Percentiles rank a stretch among this genome's conserved stretches.
These are phyloP conservation scores for Paracoccidioides brasiliensis DNA, from an alignment of 2,329 filamentous ascomycete genomes.

Conservation along the genomic window DNA sequence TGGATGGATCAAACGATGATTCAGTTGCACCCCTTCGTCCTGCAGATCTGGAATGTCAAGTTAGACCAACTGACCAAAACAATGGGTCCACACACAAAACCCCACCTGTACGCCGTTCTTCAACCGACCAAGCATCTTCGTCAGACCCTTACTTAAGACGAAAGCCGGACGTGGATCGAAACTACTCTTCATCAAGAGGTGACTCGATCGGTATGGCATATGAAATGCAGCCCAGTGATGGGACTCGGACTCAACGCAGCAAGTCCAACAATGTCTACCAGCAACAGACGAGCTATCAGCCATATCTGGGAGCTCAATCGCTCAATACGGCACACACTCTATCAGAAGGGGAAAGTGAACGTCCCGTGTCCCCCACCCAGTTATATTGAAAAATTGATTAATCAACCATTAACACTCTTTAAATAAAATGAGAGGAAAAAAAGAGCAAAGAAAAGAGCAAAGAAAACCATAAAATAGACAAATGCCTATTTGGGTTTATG, in stretches of 20 bases:
- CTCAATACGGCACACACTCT: background rate
- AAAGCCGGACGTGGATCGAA: constrained; percentile 14
- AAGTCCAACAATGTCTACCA: background rate
- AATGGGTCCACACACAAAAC: background rate
- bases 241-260: background rate
- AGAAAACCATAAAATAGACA: background rate
- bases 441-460: background rate
- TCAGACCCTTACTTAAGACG: constrained; percentile 18
- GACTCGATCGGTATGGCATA: constrained; percentile 17
- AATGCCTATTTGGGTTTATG: no score
- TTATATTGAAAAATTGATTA: background rate
- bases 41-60: constrained; percentile 18
- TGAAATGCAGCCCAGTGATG: constrained; percentile 25
- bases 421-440: background rate
- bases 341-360: background rate
- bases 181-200: constrained; percentile 24
- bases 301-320: background rate
- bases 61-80: background rate
- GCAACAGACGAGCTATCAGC: constrained; percentile 13
- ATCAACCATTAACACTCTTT: background rate
- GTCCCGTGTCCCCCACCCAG: background rate
- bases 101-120: background rate
- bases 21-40: constrained; percentile 16
- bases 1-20: constrained; percentile 6
- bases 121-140: constrained; percentile 6